Base-by-base conservation (phyloP, 1,284 basidiomycete species). In the Earliella scabrosa region DNA sequence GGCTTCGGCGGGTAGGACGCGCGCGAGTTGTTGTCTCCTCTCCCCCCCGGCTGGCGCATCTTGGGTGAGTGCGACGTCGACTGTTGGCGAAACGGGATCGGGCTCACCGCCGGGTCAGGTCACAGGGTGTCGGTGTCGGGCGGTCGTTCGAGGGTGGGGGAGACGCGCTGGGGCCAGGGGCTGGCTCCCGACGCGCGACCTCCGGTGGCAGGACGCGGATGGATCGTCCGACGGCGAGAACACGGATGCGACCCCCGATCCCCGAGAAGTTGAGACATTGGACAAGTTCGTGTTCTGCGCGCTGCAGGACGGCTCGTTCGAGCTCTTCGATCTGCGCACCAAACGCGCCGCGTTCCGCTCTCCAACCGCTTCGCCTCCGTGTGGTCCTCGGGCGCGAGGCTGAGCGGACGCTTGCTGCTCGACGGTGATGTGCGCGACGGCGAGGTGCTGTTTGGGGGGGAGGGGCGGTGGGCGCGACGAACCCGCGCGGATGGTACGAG, bases 71-170 rank as follows among this genome's bases (percentile, higher is more conserved):
- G 70, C 46, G 71, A 70, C 49, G 80, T 72, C 7, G 85, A 83
- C 65, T 89, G 88, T 5, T 80, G 83, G 62, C 85, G 80, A 80
- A 90, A 88, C 11, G 88, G 89, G 48, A 83, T 83, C 3, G 88
- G 88, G n/a, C 87, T 90, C 0, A 83, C 85, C n/a, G n/a, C n/a
- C 84, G 18, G 79, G 77, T 29, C 78, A 64, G 16, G 82, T n/a
- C n/a, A n/a, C 78, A 64, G 16, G 82, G 81, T 0, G 82, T 83
- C 14, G 63, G 66, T 23, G 61, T 64, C 29, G 66, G 63, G 35
- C 75, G 76, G 48, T 78, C 78, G 47, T 69, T 72, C 3, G 79
- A 66, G 13, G 80, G 81, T 16, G 86, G 83, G 8, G 83, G 16
- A 72, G 74, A 24, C 81, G 74, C 21, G 61, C 79, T 18, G 32